Evolutionary conservation across 148 eudicot species (phyloP).

Genomic region (Rhododendron griersonianum): DNA sequence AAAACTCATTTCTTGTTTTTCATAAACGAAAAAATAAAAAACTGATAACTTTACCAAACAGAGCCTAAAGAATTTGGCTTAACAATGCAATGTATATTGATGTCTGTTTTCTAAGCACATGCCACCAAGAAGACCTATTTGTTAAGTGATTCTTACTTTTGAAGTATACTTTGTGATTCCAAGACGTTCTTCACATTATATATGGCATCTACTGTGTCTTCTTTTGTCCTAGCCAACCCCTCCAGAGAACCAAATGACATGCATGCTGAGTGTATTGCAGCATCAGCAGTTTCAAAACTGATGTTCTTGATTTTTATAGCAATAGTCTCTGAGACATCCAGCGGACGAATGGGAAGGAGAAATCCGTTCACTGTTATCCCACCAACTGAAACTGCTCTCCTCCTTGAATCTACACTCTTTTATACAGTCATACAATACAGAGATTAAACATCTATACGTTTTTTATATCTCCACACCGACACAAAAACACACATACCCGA

Average conservation of each 20-base stretch:
- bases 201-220: constrained; percentile 19
- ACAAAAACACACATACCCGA: background rate
- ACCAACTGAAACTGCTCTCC: constrained; percentile 23
- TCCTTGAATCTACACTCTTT: constrained; percentile 22
- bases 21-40: too few species aligned
- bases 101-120: background rate
- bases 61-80: background rate
- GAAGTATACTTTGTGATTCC: constrained; percentile 11
- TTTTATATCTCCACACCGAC: background rate
- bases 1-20: too few species aligned
- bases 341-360: constrained; percentile 17
- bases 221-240: constrained; percentile 21
- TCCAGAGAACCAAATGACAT: constrained; percentile 16
- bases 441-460: background rate
- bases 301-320: constrained; percentile 19
- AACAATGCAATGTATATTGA: background rate
- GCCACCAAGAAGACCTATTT: background rate
- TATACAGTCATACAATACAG: background rate
- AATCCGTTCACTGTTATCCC: constrained; percentile 10
- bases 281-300: constrained; percentile 6
- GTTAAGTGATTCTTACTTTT: constrained; percentile 15
- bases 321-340: constrained; percentile 7
- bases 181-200: constrained; percentile 11
- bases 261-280: constrained; percentile 21
- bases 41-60: too few species aligned